A percentile compares a stretch with the other conserved stretches of the same genome.
Conservation (phyloP, 768 basidiomycete genomes). For the Boletellus emodensis region DNA sequence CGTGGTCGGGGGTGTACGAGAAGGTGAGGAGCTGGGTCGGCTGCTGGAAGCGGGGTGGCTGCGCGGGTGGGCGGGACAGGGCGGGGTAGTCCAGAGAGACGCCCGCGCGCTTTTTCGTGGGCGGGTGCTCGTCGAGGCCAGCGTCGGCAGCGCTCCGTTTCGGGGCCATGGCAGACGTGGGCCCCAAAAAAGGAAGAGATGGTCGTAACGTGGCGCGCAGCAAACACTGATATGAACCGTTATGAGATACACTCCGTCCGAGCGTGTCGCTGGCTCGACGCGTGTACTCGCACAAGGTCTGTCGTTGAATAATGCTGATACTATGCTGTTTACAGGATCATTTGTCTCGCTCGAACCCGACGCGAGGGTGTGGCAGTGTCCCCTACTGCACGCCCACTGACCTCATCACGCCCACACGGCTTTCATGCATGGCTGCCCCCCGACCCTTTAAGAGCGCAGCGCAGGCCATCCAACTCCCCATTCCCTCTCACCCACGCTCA, state of each 20-base stretch:
- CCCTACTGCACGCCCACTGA: slow-evolving; percentile 18
- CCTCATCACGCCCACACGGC: slow-evolving; percentile 32
- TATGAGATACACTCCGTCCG: too few species aligned
- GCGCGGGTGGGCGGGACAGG: slow-evolving; percentile 19
- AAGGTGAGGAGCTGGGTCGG: slow-evolving; percentile 68
- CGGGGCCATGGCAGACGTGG: slow-evolving; percentile 15
- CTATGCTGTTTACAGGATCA: too few species aligned
- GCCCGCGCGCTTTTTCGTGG: slow-evolving; percentile 3
- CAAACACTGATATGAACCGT: too few species aligned
- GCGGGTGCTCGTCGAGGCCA: slow-evolving; percentile 4
- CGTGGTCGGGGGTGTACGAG: slow-evolving; percentile 58
- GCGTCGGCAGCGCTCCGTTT: slow-evolving; percentile 26
- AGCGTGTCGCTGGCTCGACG: too few species aligned
- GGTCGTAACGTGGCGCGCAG: too few species aligned
- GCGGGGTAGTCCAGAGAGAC: slow-evolving; percentile 20
- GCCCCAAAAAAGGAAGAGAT: background rate
- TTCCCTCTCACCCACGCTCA: slow-evolving; percentile 13
- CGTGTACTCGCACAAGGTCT: too few species aligned
- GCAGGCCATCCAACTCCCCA: slow-evolving; percentile 14
- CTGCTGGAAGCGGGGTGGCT: slow-evolving; percentile 55
- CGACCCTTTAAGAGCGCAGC: slow-evolving; percentile 26
- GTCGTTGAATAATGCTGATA: too few species aligned
- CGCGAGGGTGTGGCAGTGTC: slow-evolving; percentile 20
- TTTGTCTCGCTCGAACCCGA: slow-evolving; percentile 9
- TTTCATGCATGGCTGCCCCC: slow-evolving; percentile 26